Conservation (phyloP, 2,329 filamentous ascomycete genomes). For the Sporothrix pallida region DNA sequence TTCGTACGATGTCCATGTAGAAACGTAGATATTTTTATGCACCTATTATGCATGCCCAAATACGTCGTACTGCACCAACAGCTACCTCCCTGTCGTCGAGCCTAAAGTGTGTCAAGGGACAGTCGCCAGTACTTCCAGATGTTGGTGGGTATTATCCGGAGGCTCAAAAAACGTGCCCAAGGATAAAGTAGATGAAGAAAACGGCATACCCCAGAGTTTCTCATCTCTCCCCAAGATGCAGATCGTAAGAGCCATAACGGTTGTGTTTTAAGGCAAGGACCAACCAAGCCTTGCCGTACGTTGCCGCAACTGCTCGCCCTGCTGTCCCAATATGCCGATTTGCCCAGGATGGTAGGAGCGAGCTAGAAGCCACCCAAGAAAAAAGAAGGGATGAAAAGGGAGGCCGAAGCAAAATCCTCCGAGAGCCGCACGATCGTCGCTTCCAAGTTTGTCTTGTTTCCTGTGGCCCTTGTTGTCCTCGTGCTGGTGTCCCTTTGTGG, state of each 20-base stretch:
- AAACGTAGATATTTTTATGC: not conserved
- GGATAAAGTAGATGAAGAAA: not conserved
- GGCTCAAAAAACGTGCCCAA: not conserved
- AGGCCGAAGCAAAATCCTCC: not conserved
- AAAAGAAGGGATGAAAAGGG: constrained; percentile 13
- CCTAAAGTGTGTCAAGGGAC: not conserved
- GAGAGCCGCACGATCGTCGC: constrained; percentile 5
- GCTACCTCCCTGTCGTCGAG: not conserved
- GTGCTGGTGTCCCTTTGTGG: not conserved
- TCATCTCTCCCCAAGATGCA: not conserved
- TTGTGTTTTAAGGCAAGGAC: not conserved
- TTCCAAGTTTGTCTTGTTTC: not conserved
- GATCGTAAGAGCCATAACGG: constrained; percentile 2
- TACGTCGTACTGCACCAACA: not conserved
- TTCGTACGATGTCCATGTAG: not conserved
- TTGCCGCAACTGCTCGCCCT: no score
- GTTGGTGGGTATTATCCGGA: not conserved
- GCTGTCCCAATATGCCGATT: no score
- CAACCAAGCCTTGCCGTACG: not conserved
- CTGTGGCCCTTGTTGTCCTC: not conserved
- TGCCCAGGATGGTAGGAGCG: not conserved
- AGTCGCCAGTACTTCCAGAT: not conserved
- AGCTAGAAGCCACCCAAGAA: not conserved
- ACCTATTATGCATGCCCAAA: not conserved
- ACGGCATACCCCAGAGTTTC: not conserved